These are phyloP conservation scores for Cymbidium sinense DNA, from an alignment of 106 monocot genomes.

Conservation along the genomic window DNA sequence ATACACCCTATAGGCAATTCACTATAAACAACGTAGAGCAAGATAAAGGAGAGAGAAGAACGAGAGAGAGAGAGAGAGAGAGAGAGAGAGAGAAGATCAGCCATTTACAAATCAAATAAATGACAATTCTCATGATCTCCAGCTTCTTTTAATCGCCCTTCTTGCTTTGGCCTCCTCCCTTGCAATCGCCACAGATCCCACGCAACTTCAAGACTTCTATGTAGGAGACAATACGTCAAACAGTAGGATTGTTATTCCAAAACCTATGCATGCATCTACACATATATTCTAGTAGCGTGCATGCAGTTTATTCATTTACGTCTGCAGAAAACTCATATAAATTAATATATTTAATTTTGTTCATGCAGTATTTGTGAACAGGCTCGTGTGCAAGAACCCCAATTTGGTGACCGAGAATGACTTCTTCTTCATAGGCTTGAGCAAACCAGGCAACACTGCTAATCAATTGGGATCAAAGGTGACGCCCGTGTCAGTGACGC, in stretches of 20 bases:
- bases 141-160: not conserved
- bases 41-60: no score
- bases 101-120: not conserved
- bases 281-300: no score
- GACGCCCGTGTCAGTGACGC: constrained; percentile 45
- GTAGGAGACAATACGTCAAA: constrained; percentile 1
- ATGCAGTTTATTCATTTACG: not conserved
- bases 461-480: constrained; percentile 35
- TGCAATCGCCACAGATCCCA: constrained; percentile 12
- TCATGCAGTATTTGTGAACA: constrained; percentile 12
- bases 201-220: constrained; percentile 1
- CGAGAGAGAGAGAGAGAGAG: no score
- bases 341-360: not conserved
- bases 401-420: constrained; percentile 29
- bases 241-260: not conserved
- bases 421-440: constrained; percentile 58
- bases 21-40: no score
- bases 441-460: constrained; percentile 35
- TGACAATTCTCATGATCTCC: not conserved
- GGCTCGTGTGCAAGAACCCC: constrained; percentile 36
- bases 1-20: no score
- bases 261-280: no score
- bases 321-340: not conserved
- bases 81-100: not conserved
- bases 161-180: constrained; percentile 2